phyloP scores from a whole-genome alignment of 257 asterid genomes.

The Lantana camara region DNA sequence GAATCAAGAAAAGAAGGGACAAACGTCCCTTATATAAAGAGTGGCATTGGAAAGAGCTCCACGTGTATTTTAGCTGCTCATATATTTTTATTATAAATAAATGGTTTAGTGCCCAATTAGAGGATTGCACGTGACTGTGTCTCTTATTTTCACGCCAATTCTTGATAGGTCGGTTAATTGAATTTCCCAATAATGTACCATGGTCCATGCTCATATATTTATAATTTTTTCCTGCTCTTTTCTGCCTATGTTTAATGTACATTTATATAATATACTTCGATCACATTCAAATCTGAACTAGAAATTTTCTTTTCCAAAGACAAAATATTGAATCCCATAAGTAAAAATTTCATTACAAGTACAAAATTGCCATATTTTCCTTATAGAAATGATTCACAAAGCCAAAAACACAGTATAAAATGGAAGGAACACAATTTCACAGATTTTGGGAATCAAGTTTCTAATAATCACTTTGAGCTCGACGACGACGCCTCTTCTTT shows the following conservation, averaged over 20 bases:
- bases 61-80: conserved; percentile 26
- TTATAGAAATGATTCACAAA: no score
- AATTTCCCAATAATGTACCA: not conserved
- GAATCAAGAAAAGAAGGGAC: not conserved
- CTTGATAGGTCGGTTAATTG: conserved; percentile 32
- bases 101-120: conserved; percentile 8
- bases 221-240: not conserved
- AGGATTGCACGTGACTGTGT: not conserved
- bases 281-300: no score
- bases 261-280: no score
- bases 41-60: conserved; percentile 25
- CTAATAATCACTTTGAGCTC: no score
- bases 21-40: conserved; percentile 20
- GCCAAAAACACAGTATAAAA: no score
- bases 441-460: no score
- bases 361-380: no score
- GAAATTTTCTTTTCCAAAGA: no score
- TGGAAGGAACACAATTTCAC: no score
- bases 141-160: conserved; percentile 3
- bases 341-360: no score
- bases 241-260: not conserved
- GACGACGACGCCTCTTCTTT: no score
- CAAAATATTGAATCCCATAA: no score
- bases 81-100: not conserved
- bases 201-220: not conserved